Evolutionary conservation across 805 yeast genomes (phyloP).

Genomic region (Pichia deserticola): DNA sequence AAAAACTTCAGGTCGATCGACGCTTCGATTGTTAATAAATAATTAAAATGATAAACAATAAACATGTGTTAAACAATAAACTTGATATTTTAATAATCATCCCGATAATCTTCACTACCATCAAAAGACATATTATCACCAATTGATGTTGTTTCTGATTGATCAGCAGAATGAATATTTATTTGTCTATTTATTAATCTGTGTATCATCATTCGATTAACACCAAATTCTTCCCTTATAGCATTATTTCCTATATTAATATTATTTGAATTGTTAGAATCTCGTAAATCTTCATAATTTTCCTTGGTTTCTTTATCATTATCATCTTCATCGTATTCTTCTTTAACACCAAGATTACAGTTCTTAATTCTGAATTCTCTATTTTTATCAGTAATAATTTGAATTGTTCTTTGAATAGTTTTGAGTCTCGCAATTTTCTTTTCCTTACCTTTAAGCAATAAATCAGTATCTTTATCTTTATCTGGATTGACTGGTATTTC

Average conservation of each 20-base stretch:
- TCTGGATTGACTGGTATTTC: slow-evolving; percentile 16
- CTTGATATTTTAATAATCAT: not conserved
- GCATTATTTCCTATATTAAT: too few relatives aligned
- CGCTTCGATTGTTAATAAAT: not conserved
- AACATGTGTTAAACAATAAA: not conserved
- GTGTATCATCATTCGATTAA: not conserved
- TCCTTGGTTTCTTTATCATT: not conserved
- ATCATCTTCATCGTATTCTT: not conserved
- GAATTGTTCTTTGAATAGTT: not conserved
- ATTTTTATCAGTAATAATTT: not conserved
- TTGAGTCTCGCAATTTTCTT: slow-evolving; percentile 2
- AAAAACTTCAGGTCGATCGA: too few relatives aligned
- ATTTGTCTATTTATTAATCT: not conserved
- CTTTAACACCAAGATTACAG: too few relatives aligned
- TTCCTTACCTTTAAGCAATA: not conserved
- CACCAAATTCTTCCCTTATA: not conserved
- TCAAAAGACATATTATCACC: slow-evolving; percentile 7
- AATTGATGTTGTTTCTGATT: slow-evolving; percentile 6
- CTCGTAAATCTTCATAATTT: too few relatives aligned
- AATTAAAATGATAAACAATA: too few relatives aligned
- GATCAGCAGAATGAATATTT: not conserved
- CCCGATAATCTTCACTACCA: slow-evolving; percentile 6
- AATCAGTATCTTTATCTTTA: not conserved
- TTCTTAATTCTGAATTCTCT: not conserved
- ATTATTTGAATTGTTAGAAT: too few relatives aligned